Percentiles rank a stretch among this genome's conserved stretches.
phyloP scores from a whole-genome alignment of 179 eudicot species.

The Silene noctiflora region DNA sequence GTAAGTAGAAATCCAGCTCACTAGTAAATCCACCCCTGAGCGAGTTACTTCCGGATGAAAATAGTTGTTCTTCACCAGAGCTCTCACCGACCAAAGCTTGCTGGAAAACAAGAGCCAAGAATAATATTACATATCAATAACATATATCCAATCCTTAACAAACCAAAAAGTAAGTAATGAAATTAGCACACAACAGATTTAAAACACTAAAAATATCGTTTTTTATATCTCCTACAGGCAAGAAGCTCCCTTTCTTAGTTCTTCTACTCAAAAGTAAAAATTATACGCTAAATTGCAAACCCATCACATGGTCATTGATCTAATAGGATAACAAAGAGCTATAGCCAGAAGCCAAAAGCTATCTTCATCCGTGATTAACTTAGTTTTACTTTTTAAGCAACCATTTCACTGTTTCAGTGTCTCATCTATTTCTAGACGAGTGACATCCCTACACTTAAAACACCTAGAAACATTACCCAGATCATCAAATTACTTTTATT shows the following conservation, averaged over 20 bases:
- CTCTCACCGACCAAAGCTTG: slow-evolving; percentile 95
- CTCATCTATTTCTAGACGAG: background rate
- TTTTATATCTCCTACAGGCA: background rate
- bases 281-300: background rate
- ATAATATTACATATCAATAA: background rate
- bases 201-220: background rate
- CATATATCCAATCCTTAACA: slow-evolving; percentile 1
- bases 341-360: background rate
- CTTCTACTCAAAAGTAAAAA: background rate
- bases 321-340: background rate
- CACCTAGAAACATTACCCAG: background rate
- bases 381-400: background rate
- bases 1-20: slow-evolving; percentile 66
- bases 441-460: background rate
- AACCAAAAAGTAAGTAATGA: background rate
- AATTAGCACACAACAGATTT: background rate
- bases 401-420: background rate
- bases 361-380: background rate
- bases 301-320: background rate
- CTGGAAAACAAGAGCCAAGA: slow-evolving; percentile 40
- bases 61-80: slow-evolving; percentile 86
- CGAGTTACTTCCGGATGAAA: slow-evolving; percentile 56
- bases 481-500: background rate
- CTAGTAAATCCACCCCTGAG: slow-evolving; percentile 41
- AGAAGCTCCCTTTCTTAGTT: background rate